Conservation (phyloP, 192 early-diverging fungal genomes). For the Coemansia furcata region DNA sequence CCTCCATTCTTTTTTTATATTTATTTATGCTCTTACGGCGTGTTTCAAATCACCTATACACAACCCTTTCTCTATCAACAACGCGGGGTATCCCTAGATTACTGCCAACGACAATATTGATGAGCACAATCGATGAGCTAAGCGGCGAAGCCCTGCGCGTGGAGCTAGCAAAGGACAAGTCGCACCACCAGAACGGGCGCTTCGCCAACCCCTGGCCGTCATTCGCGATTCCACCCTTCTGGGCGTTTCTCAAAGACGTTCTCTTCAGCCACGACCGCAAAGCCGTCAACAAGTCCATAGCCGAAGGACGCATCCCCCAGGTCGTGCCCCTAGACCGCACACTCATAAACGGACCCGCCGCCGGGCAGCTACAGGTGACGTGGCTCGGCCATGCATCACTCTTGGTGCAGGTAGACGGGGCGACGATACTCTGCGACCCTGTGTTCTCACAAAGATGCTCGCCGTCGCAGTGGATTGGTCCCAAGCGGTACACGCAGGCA, state of each 20-base stretch:
- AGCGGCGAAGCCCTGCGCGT: not conserved
- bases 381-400: conserved; percentile 68
- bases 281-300: conserved; percentile 11
- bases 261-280: conserved; percentile 8
- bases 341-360: conserved; percentile 12
- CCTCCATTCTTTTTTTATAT: not conserved
- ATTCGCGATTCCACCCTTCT: conserved; percentile 11
- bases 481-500: conserved; percentile 62
- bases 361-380: conserved; percentile 36
- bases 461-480: conserved; percentile 65
- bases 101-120: not conserved
- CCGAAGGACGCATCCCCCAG: conserved; percentile 26
- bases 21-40: not conserved
- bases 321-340: conserved; percentile 29
- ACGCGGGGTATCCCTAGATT: not conserved
- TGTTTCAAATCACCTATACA: not conserved
- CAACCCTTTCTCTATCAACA: not conserved
- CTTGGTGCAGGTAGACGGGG: conserved; percentile 61
- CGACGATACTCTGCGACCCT: conserved; percentile 75
- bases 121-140: not conserved
- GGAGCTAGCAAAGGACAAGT: conserved; percentile 18
- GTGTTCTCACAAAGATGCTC: conserved; percentile 73
- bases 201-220: conserved; percentile 70
- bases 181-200: conserved; percentile 57
- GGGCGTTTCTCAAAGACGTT: conserved; percentile 14